Evolutionary conservation across 2,329 filamentous ascomycete species (phyloP).

Genomic region (Phoma sp.): DNA sequence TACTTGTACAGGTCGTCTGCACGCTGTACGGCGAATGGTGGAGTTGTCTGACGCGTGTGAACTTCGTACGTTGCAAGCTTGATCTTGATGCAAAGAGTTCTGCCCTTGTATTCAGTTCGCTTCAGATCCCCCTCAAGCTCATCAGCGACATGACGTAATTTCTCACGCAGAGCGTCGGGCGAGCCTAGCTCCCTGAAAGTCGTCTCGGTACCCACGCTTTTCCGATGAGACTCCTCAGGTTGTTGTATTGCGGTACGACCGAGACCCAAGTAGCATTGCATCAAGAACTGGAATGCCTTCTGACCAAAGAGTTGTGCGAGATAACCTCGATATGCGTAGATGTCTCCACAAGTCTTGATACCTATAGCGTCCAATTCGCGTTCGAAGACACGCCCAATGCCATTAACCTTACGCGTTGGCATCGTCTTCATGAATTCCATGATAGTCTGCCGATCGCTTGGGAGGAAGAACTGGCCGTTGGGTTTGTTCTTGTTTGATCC

Average conservation of each 20-base stretch:
- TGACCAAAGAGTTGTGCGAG: slow-evolving; percentile 83
- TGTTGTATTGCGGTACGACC: slow-evolving; percentile 86
- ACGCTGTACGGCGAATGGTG: slow-evolving; percentile 71
- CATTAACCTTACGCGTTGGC: slow-evolving; percentile 89
- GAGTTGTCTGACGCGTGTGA: slow-evolving; percentile 78
- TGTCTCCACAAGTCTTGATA: slow-evolving; percentile 85
- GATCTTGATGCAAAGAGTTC: slow-evolving; percentile 89
- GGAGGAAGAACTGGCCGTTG: slow-evolving; percentile 84
- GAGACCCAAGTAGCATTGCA: slow-evolving; percentile 82
- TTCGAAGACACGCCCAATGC: slow-evolving; percentile 92
- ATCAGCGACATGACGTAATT: slow-evolving; percentile 79
- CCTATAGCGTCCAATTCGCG: slow-evolving; percentile 87
- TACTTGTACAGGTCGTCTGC: slow-evolving; percentile 85
- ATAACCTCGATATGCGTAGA: slow-evolving; percentile 76
- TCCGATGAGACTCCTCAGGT: slow-evolving; percentile 86
- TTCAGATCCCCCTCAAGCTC: slow-evolving; percentile 86
- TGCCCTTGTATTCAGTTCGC: slow-evolving; percentile 80
- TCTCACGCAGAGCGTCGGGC: slow-evolving; percentile 71
- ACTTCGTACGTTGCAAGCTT: slow-evolving; percentile 96
- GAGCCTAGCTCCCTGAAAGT: slow-evolving; percentile 84
- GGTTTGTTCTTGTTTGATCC: slow-evolving; percentile 96
- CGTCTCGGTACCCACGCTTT: slow-evolving; percentile 91
- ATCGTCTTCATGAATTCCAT: slow-evolving; percentile 85
- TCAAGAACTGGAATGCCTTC: slow-evolving; percentile 86
- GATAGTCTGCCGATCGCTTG: slow-evolving; percentile 74